Base-by-base conservation (phyloP, 2,329 filamentous ascomycete species). In the Aureobasidium sp. region DNA sequence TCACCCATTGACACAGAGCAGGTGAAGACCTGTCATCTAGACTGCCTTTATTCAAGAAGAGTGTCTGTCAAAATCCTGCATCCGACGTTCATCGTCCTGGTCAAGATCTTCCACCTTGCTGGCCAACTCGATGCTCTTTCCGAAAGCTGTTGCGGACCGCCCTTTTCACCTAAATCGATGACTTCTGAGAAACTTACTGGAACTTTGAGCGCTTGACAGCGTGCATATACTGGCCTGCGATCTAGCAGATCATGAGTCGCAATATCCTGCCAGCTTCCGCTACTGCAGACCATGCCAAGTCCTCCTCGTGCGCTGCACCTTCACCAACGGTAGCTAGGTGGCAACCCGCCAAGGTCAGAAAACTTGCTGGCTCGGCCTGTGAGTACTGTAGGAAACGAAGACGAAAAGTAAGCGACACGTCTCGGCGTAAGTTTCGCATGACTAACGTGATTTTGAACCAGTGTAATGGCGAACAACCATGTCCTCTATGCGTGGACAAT, bases 331-430 rank as follows among this genome's bases (percentile, higher is more conserved):
- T 14, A 45, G 29, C 44, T 27, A 22, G 48, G n/a, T 59, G 56
- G 56, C 31, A 40, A 19, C 56, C 45, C 4, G 33, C 24, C 19
- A 59, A 59, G 31, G 5, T 39, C 17, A 49, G 15, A 17, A 59
- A 49, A 22, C 44, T 59, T 5, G 14, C 22, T 7, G 44, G 56
- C 15, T 31, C 56, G 9, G 54, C 54, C 2, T 59, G 56, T 33
- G 44, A 59, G 22, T 59, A 59, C 40, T 59, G 56, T 27, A 45
- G 56, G 14, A 59, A 49, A n/a, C 31, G 56, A n/a, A 59, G 45
- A 40, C 56, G 56, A 37, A 59, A 44, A 44, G 56, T 59, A 29
- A 49, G 56, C 29, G 24, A 1, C 14, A 29, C 27, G 27, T 19
- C 54, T 17, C 1, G 24, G 24, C 15, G 39, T 42, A 31, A 56